Conservation (phyloP, 2,329 filamentous ascomycete species). For the Colletotrichum eremochloae region DNA sequence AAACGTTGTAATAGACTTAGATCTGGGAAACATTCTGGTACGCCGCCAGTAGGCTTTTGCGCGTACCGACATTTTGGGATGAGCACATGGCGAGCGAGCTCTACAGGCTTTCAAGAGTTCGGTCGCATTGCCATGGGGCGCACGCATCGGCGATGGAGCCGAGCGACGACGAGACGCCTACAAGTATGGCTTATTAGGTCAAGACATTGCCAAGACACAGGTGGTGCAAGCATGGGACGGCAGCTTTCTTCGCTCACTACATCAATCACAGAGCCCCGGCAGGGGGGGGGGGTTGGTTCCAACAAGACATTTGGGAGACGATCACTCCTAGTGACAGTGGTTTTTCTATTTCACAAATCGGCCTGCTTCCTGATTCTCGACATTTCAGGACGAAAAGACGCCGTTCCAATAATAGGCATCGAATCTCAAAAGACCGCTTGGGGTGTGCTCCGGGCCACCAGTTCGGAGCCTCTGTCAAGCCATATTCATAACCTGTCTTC, state of each 20-base stretch:
- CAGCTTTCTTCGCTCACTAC: background rate
- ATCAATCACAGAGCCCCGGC: background rate
- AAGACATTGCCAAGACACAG: background rate
- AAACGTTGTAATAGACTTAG: conserved; percentile 11
- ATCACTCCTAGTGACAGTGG: background rate
- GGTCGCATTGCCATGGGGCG: background rate
- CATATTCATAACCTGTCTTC: conserved; percentile 4
- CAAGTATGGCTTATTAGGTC: background rate
- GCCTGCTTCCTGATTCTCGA: background rate
- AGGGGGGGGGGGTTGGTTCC: background rate
- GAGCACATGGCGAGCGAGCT: too few relatives aligned
- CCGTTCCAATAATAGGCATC: background rate
- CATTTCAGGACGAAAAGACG: background rate
- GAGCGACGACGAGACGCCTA: background rate
- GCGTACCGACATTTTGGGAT: background rate
- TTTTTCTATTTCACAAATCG: background rate
- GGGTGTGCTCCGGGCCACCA: background rate
- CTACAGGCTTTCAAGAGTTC: background rate
- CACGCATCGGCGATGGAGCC: background rate
- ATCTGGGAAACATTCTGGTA: background rate
- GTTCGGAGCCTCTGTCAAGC: background rate
- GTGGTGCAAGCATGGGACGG: background rate
- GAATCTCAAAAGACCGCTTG: background rate
- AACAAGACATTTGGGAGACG: background rate
- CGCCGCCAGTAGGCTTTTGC: background rate